Conservation (phyloP, 1,139 yeast genomes). For the Sugiyamaella sp. region DNA sequence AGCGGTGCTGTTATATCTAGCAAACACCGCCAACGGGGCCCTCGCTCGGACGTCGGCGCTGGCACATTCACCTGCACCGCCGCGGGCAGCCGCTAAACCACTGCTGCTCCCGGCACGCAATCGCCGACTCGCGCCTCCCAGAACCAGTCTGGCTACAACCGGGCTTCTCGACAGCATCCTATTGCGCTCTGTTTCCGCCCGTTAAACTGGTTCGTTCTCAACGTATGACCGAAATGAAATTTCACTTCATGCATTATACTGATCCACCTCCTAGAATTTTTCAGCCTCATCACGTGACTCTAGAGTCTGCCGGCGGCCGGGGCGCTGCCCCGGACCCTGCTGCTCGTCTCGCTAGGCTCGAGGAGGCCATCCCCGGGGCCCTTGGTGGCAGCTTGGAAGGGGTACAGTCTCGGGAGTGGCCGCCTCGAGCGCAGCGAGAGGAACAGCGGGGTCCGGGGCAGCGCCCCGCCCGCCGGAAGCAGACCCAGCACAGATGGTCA, state of each 20-base stretch:
- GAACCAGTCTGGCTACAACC: conserved; percentile 7
- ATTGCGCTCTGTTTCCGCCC: too few species aligned
- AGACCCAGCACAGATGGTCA: neutral
- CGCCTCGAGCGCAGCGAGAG: neutral
- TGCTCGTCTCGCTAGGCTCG: too few species aligned
- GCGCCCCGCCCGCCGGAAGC: neutral
- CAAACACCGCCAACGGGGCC: too few species aligned
- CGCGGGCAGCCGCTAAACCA: neutral
- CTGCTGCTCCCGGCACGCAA: neutral
- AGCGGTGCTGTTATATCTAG: conserved; percentile 12
- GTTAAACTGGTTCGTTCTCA: neutral
- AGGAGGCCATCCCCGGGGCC: too few species aligned
- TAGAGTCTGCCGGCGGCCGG: neutral
- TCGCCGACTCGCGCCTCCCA: neutral
- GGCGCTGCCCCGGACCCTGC: too few species aligned
- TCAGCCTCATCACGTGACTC: conserved; percentile 9
- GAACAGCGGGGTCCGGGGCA: neutral
- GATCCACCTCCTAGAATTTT: conserved; percentile 5
- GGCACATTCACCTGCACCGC: neutral
- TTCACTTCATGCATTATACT: conserved; percentile 4
- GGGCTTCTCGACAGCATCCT: conserved; percentile 7
- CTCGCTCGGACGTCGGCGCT: neutral
- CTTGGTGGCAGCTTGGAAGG: too few species aligned
- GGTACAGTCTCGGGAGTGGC: too few species aligned
- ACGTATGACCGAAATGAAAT: conserved; percentile 8